Base-by-base conservation (phyloP, 176 grass and related monocot genomes). In the Rhipidocladum racemiflorum region DNA sequence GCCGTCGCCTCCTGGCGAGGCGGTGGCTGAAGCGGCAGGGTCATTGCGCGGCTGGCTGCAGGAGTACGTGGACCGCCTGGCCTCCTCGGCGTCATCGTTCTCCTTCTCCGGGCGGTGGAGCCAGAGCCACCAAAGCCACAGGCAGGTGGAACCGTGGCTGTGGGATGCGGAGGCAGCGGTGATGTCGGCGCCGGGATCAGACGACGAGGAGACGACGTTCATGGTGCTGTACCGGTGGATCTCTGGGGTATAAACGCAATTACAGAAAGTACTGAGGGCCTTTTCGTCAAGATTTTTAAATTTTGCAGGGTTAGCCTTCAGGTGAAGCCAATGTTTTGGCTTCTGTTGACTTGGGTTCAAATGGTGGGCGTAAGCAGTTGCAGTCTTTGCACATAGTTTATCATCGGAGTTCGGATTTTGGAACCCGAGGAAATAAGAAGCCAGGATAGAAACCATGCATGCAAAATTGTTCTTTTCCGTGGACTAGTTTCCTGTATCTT, bases 171-270 rank as follows among this genome's bases (percentile, higher is more conserved):
- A 97, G 73, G 88, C 78, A 0, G 81, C 73, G 18, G 49, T 21
- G 3, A 79, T 62, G 74, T 57, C 75, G 68, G 28, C 79, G 49
- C 84, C 85, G 65, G 88, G 84, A 40, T 34, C 30, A 12, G 89
- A 76, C 30, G 86, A 84, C 28, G 88, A 88, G 65, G 91, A 87
- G 53, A 87, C 82, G 79, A 78, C 81, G 20, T 91, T 91, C 89
- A 77, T 91, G 81, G 76, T 68, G 18, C 48, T 97, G 64, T 97
- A 97, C 91, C 78, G 94, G 54, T 97, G 94, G 94, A 90, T 97
- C 13, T 54, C 85, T 0, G 91, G 88, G 13, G 77, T 93, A 60
- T 97, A 85, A 81, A 14, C 61, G 76, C 85, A 61, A 91, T 85
- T 24, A 27, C 8, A 14, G 17, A 24, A 45, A 20, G 50, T 43